phyloP scores from a whole-genome alignment of 495 filamentous ascomycete genomes.

The Aspergillus panamensis region DNA sequence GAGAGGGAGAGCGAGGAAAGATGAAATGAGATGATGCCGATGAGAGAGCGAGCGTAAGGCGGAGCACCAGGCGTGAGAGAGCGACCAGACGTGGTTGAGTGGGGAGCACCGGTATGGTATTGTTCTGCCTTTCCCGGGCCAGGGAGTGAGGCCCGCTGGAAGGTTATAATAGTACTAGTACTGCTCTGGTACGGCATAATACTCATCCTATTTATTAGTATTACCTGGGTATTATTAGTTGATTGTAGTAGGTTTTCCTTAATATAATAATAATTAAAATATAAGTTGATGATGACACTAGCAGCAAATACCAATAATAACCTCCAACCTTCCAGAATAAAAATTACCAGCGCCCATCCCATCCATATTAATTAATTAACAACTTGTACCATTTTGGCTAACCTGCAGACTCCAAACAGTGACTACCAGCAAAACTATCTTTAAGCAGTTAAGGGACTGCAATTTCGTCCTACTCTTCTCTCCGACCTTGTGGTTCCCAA shows the following conservation, averaged over 20 bases:
- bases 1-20: conserved; percentile 12
- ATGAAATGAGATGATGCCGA: conserved; percentile 36
- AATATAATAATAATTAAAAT: conserved; percentile 10
- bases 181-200: background rate
- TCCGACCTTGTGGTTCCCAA: conserved; percentile 2
- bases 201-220: conserved; percentile 3
- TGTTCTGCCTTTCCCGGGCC: conserved; percentile 17
- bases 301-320: conserved; percentile 9
- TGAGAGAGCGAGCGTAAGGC: conserved; percentile 26
- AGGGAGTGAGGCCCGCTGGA: conserved; percentile 14
- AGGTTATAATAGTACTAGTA: no score
- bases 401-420: conserved; percentile 12
- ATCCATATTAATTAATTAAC: conserved; percentile 19
- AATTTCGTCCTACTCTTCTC: conserved; percentile 1
- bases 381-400: conserved; percentile 17
- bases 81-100: conserved; percentile 10
- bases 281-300: conserved; percentile 8
- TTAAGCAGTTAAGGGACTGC: background rate
- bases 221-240: no score
- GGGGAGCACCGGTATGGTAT: conserved; percentile 27
- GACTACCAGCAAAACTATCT: no score
- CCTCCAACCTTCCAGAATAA: background rate
- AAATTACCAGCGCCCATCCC: conserved; percentile 2
- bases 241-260: no score
- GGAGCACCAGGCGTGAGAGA: conserved; percentile 14